Conservation (phyloP, 257 asterid genomes). For the Solanum tarijense region DNA sequence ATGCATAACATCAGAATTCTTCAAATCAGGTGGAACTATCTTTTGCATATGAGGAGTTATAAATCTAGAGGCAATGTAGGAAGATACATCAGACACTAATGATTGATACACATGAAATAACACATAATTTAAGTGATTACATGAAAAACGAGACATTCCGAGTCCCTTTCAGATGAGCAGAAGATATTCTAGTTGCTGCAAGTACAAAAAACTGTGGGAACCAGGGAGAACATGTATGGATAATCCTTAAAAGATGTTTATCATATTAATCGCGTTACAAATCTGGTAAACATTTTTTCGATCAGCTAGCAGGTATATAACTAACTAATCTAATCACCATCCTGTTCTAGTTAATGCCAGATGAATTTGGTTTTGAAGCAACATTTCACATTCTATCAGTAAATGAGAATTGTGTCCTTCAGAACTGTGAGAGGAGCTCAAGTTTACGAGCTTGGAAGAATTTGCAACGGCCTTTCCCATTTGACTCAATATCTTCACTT, state of each 20-base stretch:
- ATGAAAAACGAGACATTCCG: background rate
- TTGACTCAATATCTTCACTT: conserved; percentile 79
- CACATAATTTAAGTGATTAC: background rate
- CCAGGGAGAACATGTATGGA: background rate
- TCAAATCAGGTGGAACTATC: background rate
- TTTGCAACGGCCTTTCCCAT: conserved; percentile 78
- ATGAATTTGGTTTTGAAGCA: background rate
- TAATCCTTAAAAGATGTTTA: background rate
- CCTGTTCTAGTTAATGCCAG: background rate
- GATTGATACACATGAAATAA: background rate
- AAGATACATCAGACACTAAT: background rate
- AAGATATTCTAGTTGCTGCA: background rate
- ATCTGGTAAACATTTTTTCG: background rate
- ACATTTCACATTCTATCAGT: background rate
- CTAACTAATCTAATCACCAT: background rate
- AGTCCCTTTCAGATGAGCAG: background rate
- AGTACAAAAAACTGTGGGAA: background rate
- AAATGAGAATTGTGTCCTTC: background rate
- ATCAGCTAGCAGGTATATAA: background rate
- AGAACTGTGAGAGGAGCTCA: conserved; percentile 59
- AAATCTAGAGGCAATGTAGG: background rate
- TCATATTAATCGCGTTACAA: background rate
- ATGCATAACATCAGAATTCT: background rate
- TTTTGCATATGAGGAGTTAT: background rate
- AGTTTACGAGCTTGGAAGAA: conserved; percentile 94